phyloP scores from a whole-genome alignment of 2,329 filamentous ascomycete species.

The Bipolaris cookei region DNA sequence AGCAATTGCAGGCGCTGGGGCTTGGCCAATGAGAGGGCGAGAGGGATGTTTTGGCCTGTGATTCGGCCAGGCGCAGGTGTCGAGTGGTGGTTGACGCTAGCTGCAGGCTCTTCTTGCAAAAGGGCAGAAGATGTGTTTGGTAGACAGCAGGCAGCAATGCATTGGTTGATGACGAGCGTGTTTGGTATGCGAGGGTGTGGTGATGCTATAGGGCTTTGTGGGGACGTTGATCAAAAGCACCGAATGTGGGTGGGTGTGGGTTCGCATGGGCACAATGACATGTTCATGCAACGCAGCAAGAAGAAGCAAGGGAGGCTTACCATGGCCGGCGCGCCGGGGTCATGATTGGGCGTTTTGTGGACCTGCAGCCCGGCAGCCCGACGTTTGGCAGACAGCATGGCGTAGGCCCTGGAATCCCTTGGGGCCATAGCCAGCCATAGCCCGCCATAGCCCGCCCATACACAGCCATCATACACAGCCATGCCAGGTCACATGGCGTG shows the following conservation, averaged over 20 bases:
- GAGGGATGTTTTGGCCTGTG: slow-evolving; percentile 24
- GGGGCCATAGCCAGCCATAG: no score
- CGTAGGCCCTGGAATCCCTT: no score
- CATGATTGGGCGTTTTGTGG: slow-evolving; percentile 10
- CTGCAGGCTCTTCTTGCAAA: slow-evolving; percentile 12
- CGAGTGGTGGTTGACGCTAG: slow-evolving; percentile 24
- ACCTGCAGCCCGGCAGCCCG: slow-evolving; percentile 9
- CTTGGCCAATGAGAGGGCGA: slow-evolving; percentile 35
- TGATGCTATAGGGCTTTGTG: not conserved
- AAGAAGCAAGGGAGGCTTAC: not conserved
- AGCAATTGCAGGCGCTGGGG: slow-evolving; percentile 30
- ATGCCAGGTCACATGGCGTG: no score
- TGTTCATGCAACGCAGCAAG: slow-evolving; percentile 5
- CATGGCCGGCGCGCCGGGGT: not conserved
- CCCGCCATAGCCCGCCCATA: no score
- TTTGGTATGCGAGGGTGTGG: slow-evolving; percentile 5
- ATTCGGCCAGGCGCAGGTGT: slow-evolving; percentile 31
- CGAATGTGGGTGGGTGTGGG: not conserved
- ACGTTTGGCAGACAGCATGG: slow-evolving; percentile 6
- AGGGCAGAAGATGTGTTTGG: slow-evolving; percentile 13
- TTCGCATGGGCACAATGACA: slow-evolving; percentile 13
- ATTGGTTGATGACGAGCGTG: slow-evolving; percentile 24
- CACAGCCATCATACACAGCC: no score
- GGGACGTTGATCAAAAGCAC: not conserved
- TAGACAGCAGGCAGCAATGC: slow-evolving; percentile 24